phyloP scores from a whole-genome alignment of 371 early-diverging fungal genomes.

The Entomophthora muscae region DNA sequence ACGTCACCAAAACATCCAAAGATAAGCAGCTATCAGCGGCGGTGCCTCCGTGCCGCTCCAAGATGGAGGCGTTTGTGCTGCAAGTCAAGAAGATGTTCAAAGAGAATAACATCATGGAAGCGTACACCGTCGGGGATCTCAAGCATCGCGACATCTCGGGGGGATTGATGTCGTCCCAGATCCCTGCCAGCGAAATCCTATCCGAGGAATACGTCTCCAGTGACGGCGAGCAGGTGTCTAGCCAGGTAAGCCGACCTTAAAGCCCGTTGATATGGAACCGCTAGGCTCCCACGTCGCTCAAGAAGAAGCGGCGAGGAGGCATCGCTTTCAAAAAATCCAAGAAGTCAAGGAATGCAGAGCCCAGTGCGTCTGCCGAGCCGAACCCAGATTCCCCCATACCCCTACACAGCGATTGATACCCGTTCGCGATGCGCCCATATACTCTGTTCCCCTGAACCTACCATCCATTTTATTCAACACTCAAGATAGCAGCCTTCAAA shows the following conservation, averaged over 20 bases:
- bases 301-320: neutral
- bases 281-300: neutral
- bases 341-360: neutral
- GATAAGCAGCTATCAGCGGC: conserved; percentile 34
- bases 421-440: no score
- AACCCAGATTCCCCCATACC: neutral
- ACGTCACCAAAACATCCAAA: conserved; percentile 52
- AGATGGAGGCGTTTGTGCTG: conserved; percentile 53
- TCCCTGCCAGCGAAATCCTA: conserved; percentile 19
- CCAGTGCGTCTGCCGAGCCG: neutral
- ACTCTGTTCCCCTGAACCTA: no score
- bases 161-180: conserved; percentile 50
- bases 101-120: conserved; percentile 37
- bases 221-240: neutral
- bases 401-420: neutral
- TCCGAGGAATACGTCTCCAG: neutral
- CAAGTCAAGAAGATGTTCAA: conserved; percentile 55
- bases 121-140: conserved; percentile 34
- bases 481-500: no score
- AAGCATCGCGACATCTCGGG: conserved; percentile 61
- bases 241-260: neutral
- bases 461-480: no score
- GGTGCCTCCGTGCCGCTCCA: conserved; percentile 47
- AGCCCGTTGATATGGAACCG: neutral
- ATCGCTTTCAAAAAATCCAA: neutral